A percentile compares a stretch with the other conserved stretches of the same genome.
Conservation (phyloP, 495 filamentous ascomycete species). For the Sporormia fimetaria region DNA sequence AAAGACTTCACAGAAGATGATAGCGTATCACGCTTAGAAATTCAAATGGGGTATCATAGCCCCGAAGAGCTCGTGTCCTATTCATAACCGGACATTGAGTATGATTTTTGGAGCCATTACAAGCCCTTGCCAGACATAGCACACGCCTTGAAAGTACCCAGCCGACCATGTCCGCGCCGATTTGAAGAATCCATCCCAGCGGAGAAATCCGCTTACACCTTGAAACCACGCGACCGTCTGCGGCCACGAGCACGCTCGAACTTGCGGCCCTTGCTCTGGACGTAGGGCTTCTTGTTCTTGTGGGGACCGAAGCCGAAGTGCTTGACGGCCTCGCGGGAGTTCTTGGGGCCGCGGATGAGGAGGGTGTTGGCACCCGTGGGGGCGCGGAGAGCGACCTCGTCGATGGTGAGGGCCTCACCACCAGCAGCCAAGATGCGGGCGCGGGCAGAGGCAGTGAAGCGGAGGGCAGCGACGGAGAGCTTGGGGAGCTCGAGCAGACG, state of each 20-base stretch:
- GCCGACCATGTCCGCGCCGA: slow-evolving; percentile 17
- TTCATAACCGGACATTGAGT: slow-evolving; percentile 14
- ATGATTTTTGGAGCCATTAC: slow-evolving; percentile 20
- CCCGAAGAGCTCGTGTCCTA: slow-evolving; percentile 7
- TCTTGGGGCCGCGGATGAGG: slow-evolving; percentile 92
- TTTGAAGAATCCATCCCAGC: slow-evolving; percentile 12
- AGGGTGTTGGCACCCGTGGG: slow-evolving; percentile 93
- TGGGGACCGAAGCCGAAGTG: slow-evolving; percentile 98
- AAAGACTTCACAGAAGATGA: no score
- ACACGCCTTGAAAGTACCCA: slow-evolving; percentile 17
- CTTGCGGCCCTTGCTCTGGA: slow-evolving; percentile 97
- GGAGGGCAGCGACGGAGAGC: slow-evolving; percentile 79
- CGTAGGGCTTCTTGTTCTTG: slow-evolving; percentile 95
- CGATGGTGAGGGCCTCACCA: slow-evolving; percentile 86
- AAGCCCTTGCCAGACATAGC: slow-evolving; percentile 14
- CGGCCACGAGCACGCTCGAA: slow-evolving; percentile 97
- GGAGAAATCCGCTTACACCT: slow-evolving; percentile 56
- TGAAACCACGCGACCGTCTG: slow-evolving; percentile 93
- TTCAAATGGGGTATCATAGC: no score
- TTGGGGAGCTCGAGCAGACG: slow-evolving; percentile 61
- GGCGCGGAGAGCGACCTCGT: slow-evolving; percentile 86
- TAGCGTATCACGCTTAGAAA: no score
- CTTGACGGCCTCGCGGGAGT: slow-evolving; percentile 91
- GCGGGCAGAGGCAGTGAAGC: slow-evolving; percentile 90
- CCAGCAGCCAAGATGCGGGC: slow-evolving; percentile 86